Base-by-base conservation (phyloP, 441 rosid genomes). In the Arabidopsis hybrid region DNA sequence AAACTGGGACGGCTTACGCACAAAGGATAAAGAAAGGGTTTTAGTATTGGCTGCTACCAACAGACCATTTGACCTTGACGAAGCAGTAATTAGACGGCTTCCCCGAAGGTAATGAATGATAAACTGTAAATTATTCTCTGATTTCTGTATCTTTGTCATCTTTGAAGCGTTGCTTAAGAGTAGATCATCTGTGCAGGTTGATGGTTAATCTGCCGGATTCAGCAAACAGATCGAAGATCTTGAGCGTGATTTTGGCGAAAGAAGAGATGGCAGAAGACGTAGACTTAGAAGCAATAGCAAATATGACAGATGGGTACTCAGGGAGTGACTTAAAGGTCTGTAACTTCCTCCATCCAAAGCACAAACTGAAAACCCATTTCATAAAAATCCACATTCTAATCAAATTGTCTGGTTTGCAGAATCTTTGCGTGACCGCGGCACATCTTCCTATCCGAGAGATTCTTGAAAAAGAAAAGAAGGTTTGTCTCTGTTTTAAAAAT, bases 21-120 rank as follows among this genome's bases (percentile, higher is more conserved):
- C 98, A 31, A 96, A 96, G 77, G 98, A 91, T 75, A 91, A 82
- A 82, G 99, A 96, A 79, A 86, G 99, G 8, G 97, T 96, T 7
- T 80, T 96, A 49, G 99, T 96, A 46, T 92, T 96, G 55, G 98
- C 97, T 77, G 97, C 97, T 55, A 96, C 99, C 66, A 96, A 96
- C 77, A 85, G 99, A 60, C 99, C 99, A 49, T 96, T 90, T 77
- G 99, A 96, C 83, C 96, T 96, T 67, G 99, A 96, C 65, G 99
- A 96, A 87, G 99, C 99, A 60, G 98, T 96, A 50, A 89, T 96
- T 78, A 86, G 98, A 86, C 87, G 99, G 89, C 97, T 96, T 77
- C 99, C 97, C 14, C 83, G 98, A 75, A 93, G 99, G 98, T 91
- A 62, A 68, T 29, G 32, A 29, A 67, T 21, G 26, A 21, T 51